phyloP scores from a whole-genome alignment of 2,329 filamentous ascomycete species.

The Myriosclerotinia curreyana region DNA sequence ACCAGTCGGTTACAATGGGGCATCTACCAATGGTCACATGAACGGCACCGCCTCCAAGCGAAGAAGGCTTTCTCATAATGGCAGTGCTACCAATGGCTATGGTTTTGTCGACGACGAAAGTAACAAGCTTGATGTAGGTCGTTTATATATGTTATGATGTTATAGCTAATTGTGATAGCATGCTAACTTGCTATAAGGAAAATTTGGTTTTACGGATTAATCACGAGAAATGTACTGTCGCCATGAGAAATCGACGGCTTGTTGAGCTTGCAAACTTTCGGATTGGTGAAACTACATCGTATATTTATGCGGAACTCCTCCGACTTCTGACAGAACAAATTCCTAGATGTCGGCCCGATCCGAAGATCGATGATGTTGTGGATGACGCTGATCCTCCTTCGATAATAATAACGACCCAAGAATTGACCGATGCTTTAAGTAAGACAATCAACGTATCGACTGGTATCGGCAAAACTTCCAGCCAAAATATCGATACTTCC shows the following conservation, averaged over 20 bases:
- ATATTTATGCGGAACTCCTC: slow-evolving; percentile 74
- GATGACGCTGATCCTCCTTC: slow-evolving; percentile 38
- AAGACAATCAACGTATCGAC: slow-evolving; percentile 51
- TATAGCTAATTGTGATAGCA: slow-evolving; percentile 19
- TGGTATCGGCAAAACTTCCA: slow-evolving; percentile 56
- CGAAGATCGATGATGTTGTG: slow-evolving; percentile 47
- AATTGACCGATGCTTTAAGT: slow-evolving; percentile 55
- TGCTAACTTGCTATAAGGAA: slow-evolving; percentile 49
- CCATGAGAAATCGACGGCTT: slow-evolving; percentile 75
- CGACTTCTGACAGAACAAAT: slow-evolving; percentile 66
- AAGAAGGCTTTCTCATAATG: slow-evolving; percentile 53
- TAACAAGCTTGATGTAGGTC: slow-evolving; percentile 51
- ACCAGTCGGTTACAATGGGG: slow-evolving; percentile 14
- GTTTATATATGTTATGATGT: slow-evolving; percentile 18
- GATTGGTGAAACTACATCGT: slow-evolving; percentile 70
- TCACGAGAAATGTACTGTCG: slow-evolving; percentile 78
- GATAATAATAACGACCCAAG: slow-evolving; percentile 50
- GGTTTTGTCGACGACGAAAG: slow-evolving; percentile 44
- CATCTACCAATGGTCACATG: slow-evolving; percentile 28
- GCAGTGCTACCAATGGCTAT: slow-evolving; percentile 41
- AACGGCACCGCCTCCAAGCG: slow-evolving; percentile 45
- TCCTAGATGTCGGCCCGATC: slow-evolving; percentile 62
- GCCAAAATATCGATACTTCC: slow-evolving; percentile 47
- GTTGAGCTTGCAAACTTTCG: slow-evolving; percentile 67
- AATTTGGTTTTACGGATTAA: slow-evolving; percentile 76